phyloP scores from a whole-genome alignment of 2,329 filamentous ascomycete species.

The Trichophyton benhamiae region DNA sequence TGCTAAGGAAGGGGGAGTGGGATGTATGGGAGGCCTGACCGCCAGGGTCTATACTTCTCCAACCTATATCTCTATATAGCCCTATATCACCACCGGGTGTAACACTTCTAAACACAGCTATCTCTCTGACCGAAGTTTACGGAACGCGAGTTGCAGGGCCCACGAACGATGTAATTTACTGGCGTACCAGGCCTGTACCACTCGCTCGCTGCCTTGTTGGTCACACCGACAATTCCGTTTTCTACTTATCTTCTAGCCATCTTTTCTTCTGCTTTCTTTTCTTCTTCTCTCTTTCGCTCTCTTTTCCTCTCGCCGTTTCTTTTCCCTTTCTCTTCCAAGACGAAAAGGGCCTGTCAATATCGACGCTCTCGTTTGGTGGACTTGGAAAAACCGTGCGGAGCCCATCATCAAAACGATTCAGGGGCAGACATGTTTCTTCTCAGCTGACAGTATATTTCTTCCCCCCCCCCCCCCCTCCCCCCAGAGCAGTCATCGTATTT shows the following conservation, averaged over 20 bases:
- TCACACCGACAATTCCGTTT: conserved; percentile 1
- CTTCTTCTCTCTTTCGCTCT: neutral
- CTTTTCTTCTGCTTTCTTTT: neutral
- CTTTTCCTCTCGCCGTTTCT: neutral
- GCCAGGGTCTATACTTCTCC: neutral
- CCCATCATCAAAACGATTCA: neutral
- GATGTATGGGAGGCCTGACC: neutral
- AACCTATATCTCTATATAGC: neutral
- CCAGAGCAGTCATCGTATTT: neutral
- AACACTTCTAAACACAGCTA: neutral
- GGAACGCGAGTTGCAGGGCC: neutral
- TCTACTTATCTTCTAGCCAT: neutral
- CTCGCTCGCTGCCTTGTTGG: neutral
- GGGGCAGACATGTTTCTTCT: conserved; percentile 1
- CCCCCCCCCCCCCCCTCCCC: neutral
- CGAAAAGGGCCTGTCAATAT: neutral
- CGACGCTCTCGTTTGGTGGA: neutral
- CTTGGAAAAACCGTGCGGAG: neutral
- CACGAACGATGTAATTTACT: neutral
- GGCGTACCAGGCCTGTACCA: conserved; percentile 1
- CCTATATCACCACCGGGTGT: conserved; percentile 2
- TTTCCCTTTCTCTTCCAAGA: neutral
- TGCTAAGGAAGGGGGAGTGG: neutral
- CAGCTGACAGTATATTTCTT: neutral
- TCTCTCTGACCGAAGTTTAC: neutral